Evolutionary conservation across 2,329 filamentous ascomycete genomes (phyloP), one percentile per base, ranked within the genome.

Genomic region (Aspergillus proliferans): DNA sequence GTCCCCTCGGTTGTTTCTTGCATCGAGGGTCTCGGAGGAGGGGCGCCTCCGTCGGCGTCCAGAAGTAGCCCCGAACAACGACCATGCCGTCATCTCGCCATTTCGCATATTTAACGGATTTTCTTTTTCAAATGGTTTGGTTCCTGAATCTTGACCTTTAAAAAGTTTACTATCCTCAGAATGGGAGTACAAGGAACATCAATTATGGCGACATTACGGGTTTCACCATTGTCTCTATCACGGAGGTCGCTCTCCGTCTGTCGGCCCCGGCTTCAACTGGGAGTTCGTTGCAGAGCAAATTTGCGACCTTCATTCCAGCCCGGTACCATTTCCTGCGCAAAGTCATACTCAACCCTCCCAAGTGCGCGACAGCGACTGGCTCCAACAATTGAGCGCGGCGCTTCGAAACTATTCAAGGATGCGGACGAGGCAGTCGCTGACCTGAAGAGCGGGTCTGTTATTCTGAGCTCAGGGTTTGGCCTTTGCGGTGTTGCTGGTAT

Each of bases 391-490:
- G 60, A 67, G 15, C 58, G 67, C n/a, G 59, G 58, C 1, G 58
- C 52, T n/a, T 69, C 68, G 2, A 71, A 71, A 41, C 22, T 71
- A 1, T 70, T 64, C 52, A 62, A 64, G 42, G 59, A 64, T 59
- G 85, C 85, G 15, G 83, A 85, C 53, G 81, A 81, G 39, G 87
- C 87, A 5, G 79, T 90, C 38, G 79, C 81, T 2, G 86, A 88
- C 62, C 72, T 91, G 49, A 75, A 84, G 63, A 84, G 85, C 58
- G 81, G 86, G 47, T 83, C 82, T 9, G 86, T 81, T 0, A 75
- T 92, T 33, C 73, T 92, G 48, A 88, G 86, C 62, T 84, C 87
- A 14, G 88, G 87, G 1, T 92, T 92, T 65, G 88, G 88, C n/a
- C 78, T 92, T 10, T 91, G 86, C 58, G 87, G 87, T 55, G 85